These are phyloP conservation scores for Pichia sp. DNA, from an alignment of 1,139 yeast species.

Conservation along the genomic window DNA sequence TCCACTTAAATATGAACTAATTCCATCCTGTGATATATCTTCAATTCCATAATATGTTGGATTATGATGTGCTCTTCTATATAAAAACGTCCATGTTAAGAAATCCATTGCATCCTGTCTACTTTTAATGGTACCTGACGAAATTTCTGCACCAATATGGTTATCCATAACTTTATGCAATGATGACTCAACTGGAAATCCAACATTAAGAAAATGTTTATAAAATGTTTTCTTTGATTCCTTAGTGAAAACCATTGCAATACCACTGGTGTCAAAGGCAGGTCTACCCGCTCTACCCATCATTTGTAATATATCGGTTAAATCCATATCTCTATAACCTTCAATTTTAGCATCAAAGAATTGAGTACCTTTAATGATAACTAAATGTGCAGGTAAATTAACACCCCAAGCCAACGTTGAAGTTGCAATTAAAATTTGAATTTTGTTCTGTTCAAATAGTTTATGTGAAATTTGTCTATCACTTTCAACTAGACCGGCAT, in stretches of 20 bases:
- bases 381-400: conserved; percentile 90
- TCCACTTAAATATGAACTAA: conserved; percentile 61
- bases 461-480: conserved; percentile 87
- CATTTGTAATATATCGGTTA: conserved; percentile 88
- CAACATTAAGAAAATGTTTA: conserved; percentile 88
- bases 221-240: conserved; percentile 88
- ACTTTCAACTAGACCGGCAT: conserved; percentile 90
- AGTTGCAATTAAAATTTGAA: conserved; percentile 88
- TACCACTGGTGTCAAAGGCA: conserved; percentile 91
- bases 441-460: conserved; percentile 74
- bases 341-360: conserved; percentile 78
- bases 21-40: conserved; percentile 59
- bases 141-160: conserved; percentile 94
- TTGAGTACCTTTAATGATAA: conserved; percentile 89
- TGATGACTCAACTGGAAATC: conserved; percentile 96
- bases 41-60: conserved; percentile 92
- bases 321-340: conserved; percentile 79
- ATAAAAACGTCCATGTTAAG: conserved; percentile 90
- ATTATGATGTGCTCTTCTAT: conserved; percentile 88
- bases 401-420: conserved; percentile 98
- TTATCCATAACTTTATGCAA: conserved; percentile 87
- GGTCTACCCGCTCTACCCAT: conserved; percentile 97
- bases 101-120: conserved; percentile 91
- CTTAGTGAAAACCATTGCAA: conserved; percentile 88
- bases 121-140: conserved; percentile 75